Base-by-base conservation (phyloP, 768 basidiomycete genomes). In the Kwoniella bestiolae region DNA sequence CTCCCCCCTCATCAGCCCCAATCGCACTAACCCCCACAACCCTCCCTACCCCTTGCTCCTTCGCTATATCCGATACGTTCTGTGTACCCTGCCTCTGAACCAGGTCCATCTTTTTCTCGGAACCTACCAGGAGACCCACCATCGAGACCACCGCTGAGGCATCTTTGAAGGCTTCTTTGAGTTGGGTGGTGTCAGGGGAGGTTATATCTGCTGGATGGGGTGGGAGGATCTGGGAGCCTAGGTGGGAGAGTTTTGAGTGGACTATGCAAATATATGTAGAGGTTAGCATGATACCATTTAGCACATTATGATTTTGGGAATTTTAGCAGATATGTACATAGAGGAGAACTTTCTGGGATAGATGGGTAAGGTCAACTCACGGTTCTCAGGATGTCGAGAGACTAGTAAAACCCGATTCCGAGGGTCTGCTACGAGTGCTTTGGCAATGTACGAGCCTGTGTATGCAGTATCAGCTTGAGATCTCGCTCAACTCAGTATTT, bases 41-140 rank as follows among this genome's bases (percentile, higher is more conserved):
- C 63, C 76, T 65, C 62, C 60, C 63, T 2, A 79, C 87, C 12
- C 86, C 86, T 29, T 77, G 83, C 5, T 83, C 76, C 63, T 83
- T 84, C 0, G 87, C 86, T 2, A 84, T 84, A 38, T 75, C 71
- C 0, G 89, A 88, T 7, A 91, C 86, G 69, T 89, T 88, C 69
- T 86, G 85, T 18, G 87, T 88, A 4, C 90, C 90, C 69, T 82
- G 83, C 83, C 85, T 84, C 69, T 91, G 89, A 16, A 89, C 83
- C 9, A 81, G 81, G 56, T 89, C 84, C 70, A 90, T 90, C 52
- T 86, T 81, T 32, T 83, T 78, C 0, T 83, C 82, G 3, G 85
- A 83, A 3, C 89, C 89, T 55, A 85, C 82, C 73, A 92, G 82
- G 25, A 90, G 79, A 1, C 90, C 90, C 29, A 90, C 89, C 34